Base-by-base conservation (phyloP, 495 filamentous ascomycete species). In the Glarea lozoyensis region DNA sequence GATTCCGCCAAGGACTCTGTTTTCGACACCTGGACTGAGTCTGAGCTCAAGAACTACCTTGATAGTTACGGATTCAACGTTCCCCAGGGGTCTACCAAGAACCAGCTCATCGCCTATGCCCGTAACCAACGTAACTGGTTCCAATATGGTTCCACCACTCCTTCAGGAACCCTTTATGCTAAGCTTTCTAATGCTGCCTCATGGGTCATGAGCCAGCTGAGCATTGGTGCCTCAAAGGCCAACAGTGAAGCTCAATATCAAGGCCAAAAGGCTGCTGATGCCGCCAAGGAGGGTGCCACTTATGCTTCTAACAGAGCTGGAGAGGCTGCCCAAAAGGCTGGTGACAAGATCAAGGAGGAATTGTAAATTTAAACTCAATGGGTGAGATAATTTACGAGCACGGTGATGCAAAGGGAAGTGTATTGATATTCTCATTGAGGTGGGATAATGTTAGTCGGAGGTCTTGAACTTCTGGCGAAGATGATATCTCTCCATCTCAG, bases 21-120 rank as follows among this genome's bases (percentile, higher is more conserved):
- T 3, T 92, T 92, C 49, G 80, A 92, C 36, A 80, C 76, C 2
- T 94, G 87, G 87, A 84, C 84, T 40, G 78, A 79, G 21, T 80
- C 75, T 12, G 87, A 94, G 15, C 67, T 94, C 40, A 90, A 90
- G 67, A 64, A 73, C 11, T 90, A 88, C 48, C 71, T 90, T 10
- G 86, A 90, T 58, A 82, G 78, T 37, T 90, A 88, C 53, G 86
- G 85, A 29, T 69, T 90, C 46, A 73, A 78, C 10, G 75, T 72
- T 32, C 83, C 82, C 33, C 83, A 86, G 61, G 83, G 82, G 21
- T 78, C 76, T 24, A 79, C 61, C 37, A 59, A 66, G 41, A 81
- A 84, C 47, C 68, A 83, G 50, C 66, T 85, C 35, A 71, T 68
- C 29, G 77, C 81, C 17, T 68, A 79, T 31, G 84, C 81, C 10